Evolutionary conservation across 2,329 filamentous ascomycete species (phyloP).

Genomic region (Trichophyton schoenleinii): DNA sequence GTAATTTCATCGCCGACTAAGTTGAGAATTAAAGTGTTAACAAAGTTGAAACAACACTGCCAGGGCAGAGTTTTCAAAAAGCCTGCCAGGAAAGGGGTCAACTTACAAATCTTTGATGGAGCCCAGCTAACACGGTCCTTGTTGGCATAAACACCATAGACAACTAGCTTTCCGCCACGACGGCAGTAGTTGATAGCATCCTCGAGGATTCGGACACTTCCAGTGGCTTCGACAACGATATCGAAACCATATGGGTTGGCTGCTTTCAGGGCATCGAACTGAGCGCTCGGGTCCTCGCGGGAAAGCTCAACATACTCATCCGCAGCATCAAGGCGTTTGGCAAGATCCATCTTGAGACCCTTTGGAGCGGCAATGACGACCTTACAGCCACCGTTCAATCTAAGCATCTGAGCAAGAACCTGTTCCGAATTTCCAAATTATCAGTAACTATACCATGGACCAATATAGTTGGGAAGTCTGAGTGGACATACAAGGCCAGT

Average conservation of each 20-base stretch:
- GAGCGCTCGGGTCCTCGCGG: slow-evolving; percentile 40
- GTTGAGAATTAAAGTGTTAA: slow-evolving; percentile 15
- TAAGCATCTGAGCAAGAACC: slow-evolving; percentile 49
- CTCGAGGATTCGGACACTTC: slow-evolving; percentile 56
- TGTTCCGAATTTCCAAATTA: slow-evolving; percentile 5
- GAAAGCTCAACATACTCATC: slow-evolving; percentile 39
- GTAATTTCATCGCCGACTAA: slow-evolving; percentile 51
- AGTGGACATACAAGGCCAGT: slow-evolving; percentile 42
- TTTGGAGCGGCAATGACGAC: slow-evolving; percentile 57
- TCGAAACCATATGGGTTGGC: slow-evolving; percentile 63
- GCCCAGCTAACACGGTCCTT: slow-evolving; percentile 53
- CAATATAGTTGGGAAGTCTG: neutral
- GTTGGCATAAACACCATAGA: slow-evolving; percentile 58
- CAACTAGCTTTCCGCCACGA: slow-evolving; percentile 57
- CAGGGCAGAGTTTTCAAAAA: neutral
- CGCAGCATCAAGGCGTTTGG: slow-evolving; percentile 37
- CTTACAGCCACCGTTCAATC: slow-evolving; percentile 54
- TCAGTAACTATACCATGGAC: neutral
- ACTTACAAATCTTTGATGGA: slow-evolving; percentile 57
- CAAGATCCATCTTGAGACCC: slow-evolving; percentile 59
- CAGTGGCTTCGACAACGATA: slow-evolving; percentile 59
- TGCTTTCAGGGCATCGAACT: slow-evolving; percentile 50
- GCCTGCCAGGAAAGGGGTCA: slow-evolving; percentile 16
- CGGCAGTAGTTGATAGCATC: slow-evolving; percentile 59
- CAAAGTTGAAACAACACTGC: neutral